Evolutionary conservation across 1,284 basidiomycete genomes (phyloP).

Genomic region (Violaceomyces palustris): DNA sequence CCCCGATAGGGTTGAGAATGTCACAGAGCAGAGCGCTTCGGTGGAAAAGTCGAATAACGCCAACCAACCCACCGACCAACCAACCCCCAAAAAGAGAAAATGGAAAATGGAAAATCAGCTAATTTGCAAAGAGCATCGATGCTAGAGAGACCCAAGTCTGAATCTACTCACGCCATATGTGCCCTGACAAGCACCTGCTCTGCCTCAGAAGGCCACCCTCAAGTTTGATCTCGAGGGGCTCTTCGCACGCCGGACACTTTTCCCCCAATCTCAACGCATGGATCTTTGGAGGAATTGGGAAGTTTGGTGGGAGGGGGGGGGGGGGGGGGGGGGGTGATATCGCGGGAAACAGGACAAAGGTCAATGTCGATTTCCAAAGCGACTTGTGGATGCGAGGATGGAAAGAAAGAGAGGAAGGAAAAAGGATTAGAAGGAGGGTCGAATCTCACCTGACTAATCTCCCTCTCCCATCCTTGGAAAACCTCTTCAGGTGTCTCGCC

Average conservation of each 20-base stretch:
- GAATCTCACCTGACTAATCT: too few species aligned
- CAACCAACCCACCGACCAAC: background rate
- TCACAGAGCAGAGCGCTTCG: conserved; percentile 23
- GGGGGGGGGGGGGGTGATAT: too few species aligned
- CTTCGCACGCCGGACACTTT: conserved; percentile 15
- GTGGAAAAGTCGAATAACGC: background rate
- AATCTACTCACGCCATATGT: conserved; percentile 18
- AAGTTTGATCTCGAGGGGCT: conserved; percentile 6
- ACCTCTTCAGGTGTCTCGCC: too few species aligned
- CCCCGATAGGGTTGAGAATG: conserved; percentile 13
- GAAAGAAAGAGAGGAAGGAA: background rate
- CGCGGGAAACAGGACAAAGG: conserved; percentile 1
- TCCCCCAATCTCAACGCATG: conserved; percentile 2
- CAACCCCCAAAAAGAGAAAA: too few species aligned
- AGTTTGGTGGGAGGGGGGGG: background rate
- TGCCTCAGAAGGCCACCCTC: conserved; percentile 2
- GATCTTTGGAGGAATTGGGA: background rate
- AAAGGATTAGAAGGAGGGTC: background rate
- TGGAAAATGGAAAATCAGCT: background rate
- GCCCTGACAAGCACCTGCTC: conserved; percentile 14
- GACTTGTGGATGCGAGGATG: background rate
- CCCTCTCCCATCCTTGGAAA: too few species aligned
- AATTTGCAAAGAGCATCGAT: background rate
- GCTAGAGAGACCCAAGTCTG: background rate
- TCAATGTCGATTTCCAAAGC: background rate